A percentile compares a stretch with the other conserved stretches of the same genome.
phyloP scores from a whole-genome alignment of 2,329 filamentous ascomycete genomes.

The Aspergillus fumigatus region DNA sequence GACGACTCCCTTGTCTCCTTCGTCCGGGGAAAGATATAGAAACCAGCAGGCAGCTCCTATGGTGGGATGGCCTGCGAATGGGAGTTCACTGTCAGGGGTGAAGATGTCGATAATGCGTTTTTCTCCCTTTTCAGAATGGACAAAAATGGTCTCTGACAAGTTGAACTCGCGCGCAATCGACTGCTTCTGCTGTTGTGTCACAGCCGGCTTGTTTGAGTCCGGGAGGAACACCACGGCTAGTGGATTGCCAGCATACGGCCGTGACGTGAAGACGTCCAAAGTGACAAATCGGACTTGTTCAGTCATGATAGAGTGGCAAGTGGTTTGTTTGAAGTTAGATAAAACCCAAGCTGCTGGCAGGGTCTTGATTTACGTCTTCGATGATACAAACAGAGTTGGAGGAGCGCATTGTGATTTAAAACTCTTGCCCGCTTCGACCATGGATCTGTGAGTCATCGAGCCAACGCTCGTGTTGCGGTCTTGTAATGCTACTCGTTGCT shows the following conservation, averaged over 20 bases:
- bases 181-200: conserved; percentile 49
- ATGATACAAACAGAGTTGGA: not conserved
- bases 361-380: not conserved
- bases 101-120: conserved; percentile 50
- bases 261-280: conserved; percentile 42
- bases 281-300: conserved; percentile 28
- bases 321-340: not conserved
- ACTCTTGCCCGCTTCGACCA: not conserved
- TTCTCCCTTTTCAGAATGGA: conserved; percentile 32
- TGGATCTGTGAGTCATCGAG: not conserved
- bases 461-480: not conserved
- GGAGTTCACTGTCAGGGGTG: conserved; percentile 47
- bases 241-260: conserved; percentile 48
- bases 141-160: conserved; percentile 54
- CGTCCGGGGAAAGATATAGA: conserved; percentile 21
- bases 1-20: conserved; percentile 6
- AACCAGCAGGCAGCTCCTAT: conserved; percentile 53
- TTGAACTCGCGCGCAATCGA: conserved; percentile 55
- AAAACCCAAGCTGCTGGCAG: not conserved
- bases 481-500: not conserved
- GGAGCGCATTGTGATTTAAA: not conserved
- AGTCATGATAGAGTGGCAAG: conserved; percentile 15
- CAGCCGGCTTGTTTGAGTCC: conserved; percentile 22
- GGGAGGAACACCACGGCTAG: conserved; percentile 52
- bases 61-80: conserved; percentile 56